Percentiles rank a stretch among this genome's conserved stretches.
phyloP scores from a whole-genome alignment of 192 early-diverging fungal species.

The Jimgerdemannia lactiflua region DNA sequence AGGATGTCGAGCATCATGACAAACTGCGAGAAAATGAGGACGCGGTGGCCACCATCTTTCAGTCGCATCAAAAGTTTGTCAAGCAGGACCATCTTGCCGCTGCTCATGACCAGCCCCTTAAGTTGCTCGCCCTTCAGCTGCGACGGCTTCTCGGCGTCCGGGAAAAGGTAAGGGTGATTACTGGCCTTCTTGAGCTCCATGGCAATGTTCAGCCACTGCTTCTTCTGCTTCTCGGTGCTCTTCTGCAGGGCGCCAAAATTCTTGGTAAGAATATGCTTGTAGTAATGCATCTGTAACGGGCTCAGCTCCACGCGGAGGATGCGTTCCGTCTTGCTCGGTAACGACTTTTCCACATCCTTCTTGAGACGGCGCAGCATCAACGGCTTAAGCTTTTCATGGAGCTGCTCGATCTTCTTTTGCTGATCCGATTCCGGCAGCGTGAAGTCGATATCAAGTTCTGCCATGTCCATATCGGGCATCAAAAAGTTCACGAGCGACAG shows the following conservation, averaged over 20 bases:
- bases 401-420: conserved; percentile 77
- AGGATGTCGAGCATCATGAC: conserved; percentile 96
- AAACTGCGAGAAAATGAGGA: conserved; percentile 98
- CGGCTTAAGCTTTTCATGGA: conserved; percentile 80
- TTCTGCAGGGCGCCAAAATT: conserved; percentile 84
- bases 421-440: conserved; percentile 69
- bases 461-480: conserved; percentile 86
- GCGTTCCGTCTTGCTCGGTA: conserved; percentile 94
- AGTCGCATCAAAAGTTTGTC: conserved; percentile 94
- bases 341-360: conserved; percentile 97
- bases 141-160: conserved; percentile 65
- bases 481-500: conserved; percentile 89
- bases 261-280: conserved; percentile 93
- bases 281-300: conserved; percentile 87
- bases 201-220: conserved; percentile 90
- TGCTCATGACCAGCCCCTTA: conserved; percentile 80
- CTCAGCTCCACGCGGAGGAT: conserved; percentile 94
- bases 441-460: conserved; percentile 78
- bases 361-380: conserved; percentile 96
- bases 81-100: conserved; percentile 97
- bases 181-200: conserved; percentile 97
- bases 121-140: conserved; percentile 69
- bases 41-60: conserved; percentile 89
- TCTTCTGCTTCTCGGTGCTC: conserved; percentile 49
- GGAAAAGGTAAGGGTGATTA: conserved; percentile 95